Percentiles rank a stretch among this genome's conserved stretches.
These are phyloP conservation scores for Leishmania gerbilli DNA, from an alignment of 208 protist genomes.

Conservation along the genomic window DNA sequence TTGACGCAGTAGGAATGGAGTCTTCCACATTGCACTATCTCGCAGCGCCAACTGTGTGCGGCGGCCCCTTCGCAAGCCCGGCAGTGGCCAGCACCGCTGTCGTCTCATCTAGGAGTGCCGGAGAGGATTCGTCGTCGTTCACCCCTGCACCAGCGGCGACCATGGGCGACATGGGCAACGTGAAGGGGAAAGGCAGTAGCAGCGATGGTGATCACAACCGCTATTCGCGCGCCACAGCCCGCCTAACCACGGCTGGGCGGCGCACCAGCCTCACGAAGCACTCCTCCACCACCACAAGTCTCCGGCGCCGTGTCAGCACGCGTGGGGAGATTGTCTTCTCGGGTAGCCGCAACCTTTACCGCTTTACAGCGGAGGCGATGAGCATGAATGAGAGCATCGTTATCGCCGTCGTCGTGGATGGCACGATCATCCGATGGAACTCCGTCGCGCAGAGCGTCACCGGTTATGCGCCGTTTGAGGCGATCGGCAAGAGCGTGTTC, in stretches of 20 bases:
- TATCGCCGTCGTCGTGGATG: conserved; percentile 78
- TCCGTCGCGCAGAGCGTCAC: conserved; percentile 53
- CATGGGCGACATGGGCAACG: background rate
- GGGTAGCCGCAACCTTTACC: conserved; percentile 79
- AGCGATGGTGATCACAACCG: background rate
- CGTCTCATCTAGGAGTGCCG: conserved; percentile 5
- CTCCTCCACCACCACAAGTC: conserved; percentile 20
- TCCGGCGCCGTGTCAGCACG: conserved; percentile 38
- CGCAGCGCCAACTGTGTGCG: conserved; percentile 9
- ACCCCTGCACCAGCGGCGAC: background rate
- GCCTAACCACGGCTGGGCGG: conserved; percentile 9
- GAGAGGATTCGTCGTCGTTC: background rate
- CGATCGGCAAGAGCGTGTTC: conserved; percentile 78
- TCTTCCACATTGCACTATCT: background rate
- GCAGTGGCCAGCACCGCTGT: conserved; percentile 1
- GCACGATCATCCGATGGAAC: conserved; percentile 91
- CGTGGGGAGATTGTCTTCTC: conserved; percentile 83
- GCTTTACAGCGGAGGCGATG: conserved; percentile 68
- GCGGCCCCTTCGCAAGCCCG: background rate
- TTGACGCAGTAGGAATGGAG: background rate
- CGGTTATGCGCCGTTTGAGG: conserved; percentile 58
- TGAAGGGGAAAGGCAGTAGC: background rate
- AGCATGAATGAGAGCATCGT: conserved; percentile 52
- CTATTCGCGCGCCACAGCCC: conserved; percentile 13
- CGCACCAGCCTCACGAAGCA: conserved; percentile 14